A percentile compares a stretch with the other conserved stretches of the same genome.
phyloP scores from a whole-genome alignment of 805 yeast species.

The Tetrapisispora pingtungensis region DNA sequence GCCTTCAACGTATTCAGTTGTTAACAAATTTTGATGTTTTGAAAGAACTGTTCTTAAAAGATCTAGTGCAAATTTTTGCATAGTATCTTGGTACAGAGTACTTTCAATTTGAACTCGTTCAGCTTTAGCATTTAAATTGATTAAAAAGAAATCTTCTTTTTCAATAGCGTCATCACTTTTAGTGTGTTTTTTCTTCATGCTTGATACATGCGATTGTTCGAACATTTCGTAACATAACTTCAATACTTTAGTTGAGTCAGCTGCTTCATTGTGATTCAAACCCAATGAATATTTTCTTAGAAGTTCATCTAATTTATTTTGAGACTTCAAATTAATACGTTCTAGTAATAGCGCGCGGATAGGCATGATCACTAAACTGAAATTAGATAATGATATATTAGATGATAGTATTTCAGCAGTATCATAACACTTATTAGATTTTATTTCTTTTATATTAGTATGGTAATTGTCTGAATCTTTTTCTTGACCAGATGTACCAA shows the following conservation, averaged over 20 bases:
- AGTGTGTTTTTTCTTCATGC: slow-evolving; percentile 11
- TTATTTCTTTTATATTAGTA: slow-evolving; percentile 81
- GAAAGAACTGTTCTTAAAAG: slow-evolving; percentile 61
- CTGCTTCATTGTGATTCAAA: slow-evolving; percentile 55
- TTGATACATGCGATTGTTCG: slow-evolving; percentile 37
- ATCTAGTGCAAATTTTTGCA: slow-evolving; percentile 72
- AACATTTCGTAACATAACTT: slow-evolving; percentile 66
- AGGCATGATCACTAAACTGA: slow-evolving; percentile 55
- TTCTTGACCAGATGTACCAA: slow-evolving; percentile 87
- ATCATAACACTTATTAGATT: slow-evolving; percentile 78
- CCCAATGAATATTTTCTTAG: slow-evolving; percentile 74
- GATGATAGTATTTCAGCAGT: slow-evolving; percentile 70
- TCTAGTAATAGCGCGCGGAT: slow-evolving; percentile 54
- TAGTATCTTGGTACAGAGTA: slow-evolving; percentile 44
- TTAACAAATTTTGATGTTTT: slow-evolving; percentile 49
- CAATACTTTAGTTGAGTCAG: slow-evolving; percentile 48
- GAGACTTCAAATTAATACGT: slow-evolving; percentile 55
- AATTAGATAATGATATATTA: slow-evolving; percentile 47
- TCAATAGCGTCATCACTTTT: slow-evolving; percentile 28
- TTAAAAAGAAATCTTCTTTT: slow-evolving; percentile 58
- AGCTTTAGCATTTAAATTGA: slow-evolving; percentile 56
- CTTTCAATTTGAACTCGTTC: slow-evolving; percentile 44
- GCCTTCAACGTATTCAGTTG: slow-evolving; percentile 51
- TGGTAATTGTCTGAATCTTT: slow-evolving; percentile 90
- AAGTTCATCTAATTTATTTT: slow-evolving; percentile 68